A percentile compares a stretch with the other conserved stretches of the same genome.
These are phyloP conservation scores for Akanthomyces uredinophilus DNA, from an alignment of 2,329 filamentous ascomycete species.

Conservation along the genomic window DNA sequence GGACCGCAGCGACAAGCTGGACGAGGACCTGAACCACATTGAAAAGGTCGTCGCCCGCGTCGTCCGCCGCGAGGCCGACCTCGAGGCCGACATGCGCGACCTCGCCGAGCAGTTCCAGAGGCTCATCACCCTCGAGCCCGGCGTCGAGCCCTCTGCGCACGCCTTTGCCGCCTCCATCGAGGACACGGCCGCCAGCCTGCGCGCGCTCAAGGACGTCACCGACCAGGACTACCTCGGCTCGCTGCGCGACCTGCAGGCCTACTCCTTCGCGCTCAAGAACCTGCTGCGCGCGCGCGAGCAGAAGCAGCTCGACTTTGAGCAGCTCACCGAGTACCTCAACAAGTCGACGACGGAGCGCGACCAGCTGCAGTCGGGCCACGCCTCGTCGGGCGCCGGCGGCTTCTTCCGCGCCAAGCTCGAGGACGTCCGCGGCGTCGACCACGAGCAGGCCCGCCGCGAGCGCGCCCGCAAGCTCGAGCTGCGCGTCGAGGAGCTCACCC, in stretches of 20 bases:
- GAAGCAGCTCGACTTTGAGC: constrained; percentile 97
- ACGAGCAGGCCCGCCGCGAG: constrained; percentile 85
- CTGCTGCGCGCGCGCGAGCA: constrained; percentile 91
- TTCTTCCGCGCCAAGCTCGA: constrained; percentile 94
- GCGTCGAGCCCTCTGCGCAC: constrained; percentile 74
- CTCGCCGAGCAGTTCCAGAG: constrained; percentile 93
- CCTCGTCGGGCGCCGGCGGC: constrained; percentile 66
- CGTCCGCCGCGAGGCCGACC: constrained; percentile 77
- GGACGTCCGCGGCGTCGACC: constrained; percentile 92
- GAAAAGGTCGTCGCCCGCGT: constrained; percentile 95
- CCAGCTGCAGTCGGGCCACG: constrained; percentile 60
- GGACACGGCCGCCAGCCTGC: constrained; percentile 73
- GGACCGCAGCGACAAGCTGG: constrained; percentile 87
- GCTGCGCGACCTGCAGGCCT: constrained; percentile 91
- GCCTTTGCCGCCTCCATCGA: constrained; percentile 84
- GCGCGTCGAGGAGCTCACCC: constrained; percentile 84
- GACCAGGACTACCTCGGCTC: constrained; percentile 94
- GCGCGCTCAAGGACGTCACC: constrained; percentile 79
- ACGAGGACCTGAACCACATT: constrained; percentile 87
- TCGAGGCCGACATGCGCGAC: constrained; percentile 84
- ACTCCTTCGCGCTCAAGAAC: constrained; percentile 78
- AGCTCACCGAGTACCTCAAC: constrained; percentile 89
- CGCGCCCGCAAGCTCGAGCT: constrained; percentile 85
- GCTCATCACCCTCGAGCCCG: constrained; percentile 82
- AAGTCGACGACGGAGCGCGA: constrained; percentile 87